Percentiles rank a stretch among this genome's conserved stretches.
Conservation (phyloP, 305 asterid species). For the Nicotiana rustica region DNA sequence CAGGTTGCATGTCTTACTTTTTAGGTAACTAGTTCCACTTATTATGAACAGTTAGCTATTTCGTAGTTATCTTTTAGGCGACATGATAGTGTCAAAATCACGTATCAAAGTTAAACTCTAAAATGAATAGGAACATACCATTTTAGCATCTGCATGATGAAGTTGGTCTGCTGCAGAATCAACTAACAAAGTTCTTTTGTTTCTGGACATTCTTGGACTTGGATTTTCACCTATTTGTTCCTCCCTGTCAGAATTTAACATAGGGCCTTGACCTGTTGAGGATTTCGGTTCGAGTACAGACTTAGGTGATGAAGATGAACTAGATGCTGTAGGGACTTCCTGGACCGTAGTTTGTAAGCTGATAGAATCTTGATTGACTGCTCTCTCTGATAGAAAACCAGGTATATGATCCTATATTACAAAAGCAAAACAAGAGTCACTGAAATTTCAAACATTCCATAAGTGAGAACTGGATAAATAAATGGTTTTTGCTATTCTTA, state of each 20-base stretch:
- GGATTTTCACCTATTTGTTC: conserved; percentile 29
- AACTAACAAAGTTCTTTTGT: background rate
- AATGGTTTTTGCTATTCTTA: background rate
- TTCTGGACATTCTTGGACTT: conserved; percentile 32
- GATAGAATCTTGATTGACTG: conserved; percentile 9
- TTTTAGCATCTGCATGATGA: conserved; percentile 27
- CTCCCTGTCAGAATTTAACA: background rate
- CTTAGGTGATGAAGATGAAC: conserved; percentile 31
- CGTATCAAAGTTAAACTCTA: too few species aligned
- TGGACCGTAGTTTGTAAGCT: background rate
- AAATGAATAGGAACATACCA: conserved; percentile 3
- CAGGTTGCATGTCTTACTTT: background rate
- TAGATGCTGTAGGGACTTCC: conserved; percentile 29
- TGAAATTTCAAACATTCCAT: background rate
- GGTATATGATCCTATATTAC: conserved; percentile 1
- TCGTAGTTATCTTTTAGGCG: background rate
- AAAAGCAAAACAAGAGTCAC: background rate
- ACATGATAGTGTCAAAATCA: background rate
- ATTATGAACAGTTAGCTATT: background rate
- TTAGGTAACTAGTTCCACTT: background rate
- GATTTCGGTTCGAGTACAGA: conserved; percentile 15
- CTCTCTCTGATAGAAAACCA: conserved; percentile 27
- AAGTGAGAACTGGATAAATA: conserved; percentile 10
- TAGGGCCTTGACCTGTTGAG: conserved; percentile 29
- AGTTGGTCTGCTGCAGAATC: background rate